phyloP scores from a whole-genome alignment of 441 rosid genomes.

The Manihot esculenta region DNA sequence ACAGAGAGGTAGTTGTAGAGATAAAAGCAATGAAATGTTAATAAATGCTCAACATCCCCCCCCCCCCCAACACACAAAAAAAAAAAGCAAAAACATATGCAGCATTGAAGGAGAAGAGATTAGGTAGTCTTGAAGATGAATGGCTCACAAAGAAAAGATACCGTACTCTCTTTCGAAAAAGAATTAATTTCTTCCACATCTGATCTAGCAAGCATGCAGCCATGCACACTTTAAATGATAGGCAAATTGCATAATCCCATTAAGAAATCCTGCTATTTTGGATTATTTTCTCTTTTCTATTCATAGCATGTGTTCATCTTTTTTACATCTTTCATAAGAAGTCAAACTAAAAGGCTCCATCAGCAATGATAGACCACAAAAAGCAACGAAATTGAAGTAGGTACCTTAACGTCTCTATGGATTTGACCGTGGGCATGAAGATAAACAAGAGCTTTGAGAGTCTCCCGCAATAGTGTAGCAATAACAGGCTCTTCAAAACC shows the following conservation, averaged over 20 bases:
- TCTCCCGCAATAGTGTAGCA: slow-evolving; percentile 83
- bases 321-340: neutral
- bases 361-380: slow-evolving; percentile 1
- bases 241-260: neutral
- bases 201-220: neutral
- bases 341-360: slow-evolving; percentile 10
- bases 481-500: slow-evolving; percentile 97
- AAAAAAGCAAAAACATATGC: neutral
- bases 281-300: neutral
- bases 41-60: neutral
- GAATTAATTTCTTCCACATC: neutral
- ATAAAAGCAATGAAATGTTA: neutral
- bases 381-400: neutral
- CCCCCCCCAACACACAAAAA: neutral
- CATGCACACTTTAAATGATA: neutral
- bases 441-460: slow-evolving; percentile 95
- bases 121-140: neutral
- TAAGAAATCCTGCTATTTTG: neutral
- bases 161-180: neutral
- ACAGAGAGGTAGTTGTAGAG: neutral
- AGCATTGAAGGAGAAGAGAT: neutral
- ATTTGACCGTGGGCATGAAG: slow-evolving; percentile 96
- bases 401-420: slow-evolving; percentile 98
- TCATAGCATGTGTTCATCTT: neutral
- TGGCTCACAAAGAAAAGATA: neutral